Base-by-base conservation (phyloP, 176 grass and related monocot genomes). In the Musa troglodytarum region DNA sequence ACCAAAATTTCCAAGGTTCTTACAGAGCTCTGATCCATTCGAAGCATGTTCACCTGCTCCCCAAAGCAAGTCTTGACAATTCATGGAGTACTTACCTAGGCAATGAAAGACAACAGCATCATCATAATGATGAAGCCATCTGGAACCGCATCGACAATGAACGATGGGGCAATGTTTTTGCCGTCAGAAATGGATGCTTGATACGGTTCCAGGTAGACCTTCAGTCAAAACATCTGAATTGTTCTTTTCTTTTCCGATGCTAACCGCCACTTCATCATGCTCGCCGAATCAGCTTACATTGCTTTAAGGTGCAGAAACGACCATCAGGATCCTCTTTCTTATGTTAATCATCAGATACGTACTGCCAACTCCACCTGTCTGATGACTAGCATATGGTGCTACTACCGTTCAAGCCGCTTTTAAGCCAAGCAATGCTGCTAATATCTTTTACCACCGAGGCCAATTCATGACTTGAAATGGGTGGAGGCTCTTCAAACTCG, bases 371-470 rank as follows among this genome's bases (percentile, higher is more conserved):
- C 55, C 17, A 19, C 55, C 55, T n/a, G 34, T 43, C 34, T 43
- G 34, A 43, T 43, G 52, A 76, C 1, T 74, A 55, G 71, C 25
- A 56, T 21, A 74, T 9, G 55, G 86, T 68, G 50, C 76, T 83
- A 76, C 83, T 71, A 29, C 75, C 83, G 79, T 86, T 83, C 91
- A 99, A 64, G 54, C 86, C 87, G 57, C 91, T 89, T 80, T 79
- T 99, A 84, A 95, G 86, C 96, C 96, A 99, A 26, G 96, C 91
- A 84, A 99, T 92, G 81, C 96, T 99, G 79, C 96, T 99, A 76
- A 99, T 88, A 78, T 99, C 86, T 59, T 86, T 95, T 73, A 92
- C 87, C 20, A 95, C 58, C 9, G 88, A 87, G 65, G 85, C 86
- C 76, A 99, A 82, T 73, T 85, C 90, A 80, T 72, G 78, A 78